phyloP scores from a whole-genome alignment of 192 early-diverging fungal genomes.

The Geosiphon pyriformis region DNA sequence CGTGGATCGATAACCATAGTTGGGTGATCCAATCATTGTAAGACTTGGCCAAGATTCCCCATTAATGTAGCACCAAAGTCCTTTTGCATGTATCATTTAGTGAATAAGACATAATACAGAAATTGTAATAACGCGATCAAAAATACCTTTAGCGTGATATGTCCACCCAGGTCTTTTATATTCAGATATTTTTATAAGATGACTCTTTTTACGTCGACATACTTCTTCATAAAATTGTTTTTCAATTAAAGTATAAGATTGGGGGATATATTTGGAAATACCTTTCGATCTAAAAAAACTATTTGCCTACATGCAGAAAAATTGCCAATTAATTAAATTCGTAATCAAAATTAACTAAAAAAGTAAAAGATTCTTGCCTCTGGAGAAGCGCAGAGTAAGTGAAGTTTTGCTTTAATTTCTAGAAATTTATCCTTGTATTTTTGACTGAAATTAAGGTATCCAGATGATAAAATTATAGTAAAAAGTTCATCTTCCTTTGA shows the following conservation, averaged over 20 bases:
- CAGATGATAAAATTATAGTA: slow-evolving; percentile 72
- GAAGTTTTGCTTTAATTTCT: slow-evolving; percentile 53
- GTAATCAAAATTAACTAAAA: background rate
- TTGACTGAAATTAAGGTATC: slow-evolving; percentile 90
- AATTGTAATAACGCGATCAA: background rate
- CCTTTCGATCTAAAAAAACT: slow-evolving; percentile 85
- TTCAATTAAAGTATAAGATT: slow-evolving; percentile 87
- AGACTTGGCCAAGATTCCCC: slow-evolving; percentile 52
- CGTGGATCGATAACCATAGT: slow-evolving; percentile 89
- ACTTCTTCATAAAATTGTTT: slow-evolving; percentile 57
- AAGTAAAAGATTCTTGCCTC: slow-evolving; percentile 43
- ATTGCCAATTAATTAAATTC: background rate
- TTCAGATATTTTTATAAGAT: slow-evolving; percentile 67
- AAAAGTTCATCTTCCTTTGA: slow-evolving; percentile 35
- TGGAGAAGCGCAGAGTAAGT: slow-evolving; percentile 79
- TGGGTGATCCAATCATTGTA: slow-evolving; percentile 89
- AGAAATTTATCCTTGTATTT: slow-evolving; percentile 59
- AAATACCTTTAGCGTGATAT: slow-evolving; percentile 88
- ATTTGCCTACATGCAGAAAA: slow-evolving; percentile 77
- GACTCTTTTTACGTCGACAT: slow-evolving; percentile 31
- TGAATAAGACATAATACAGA: background rate
- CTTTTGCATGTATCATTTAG: slow-evolving; percentile 31
- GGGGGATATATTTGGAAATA: slow-evolving; percentile 80
- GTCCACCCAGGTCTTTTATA: slow-evolving; percentile 84
- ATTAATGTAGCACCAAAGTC: slow-evolving; percentile 69